phyloP scores from a whole-genome alignment of 1,284 basidiomycete species.

The Mycena sp. region DNA sequence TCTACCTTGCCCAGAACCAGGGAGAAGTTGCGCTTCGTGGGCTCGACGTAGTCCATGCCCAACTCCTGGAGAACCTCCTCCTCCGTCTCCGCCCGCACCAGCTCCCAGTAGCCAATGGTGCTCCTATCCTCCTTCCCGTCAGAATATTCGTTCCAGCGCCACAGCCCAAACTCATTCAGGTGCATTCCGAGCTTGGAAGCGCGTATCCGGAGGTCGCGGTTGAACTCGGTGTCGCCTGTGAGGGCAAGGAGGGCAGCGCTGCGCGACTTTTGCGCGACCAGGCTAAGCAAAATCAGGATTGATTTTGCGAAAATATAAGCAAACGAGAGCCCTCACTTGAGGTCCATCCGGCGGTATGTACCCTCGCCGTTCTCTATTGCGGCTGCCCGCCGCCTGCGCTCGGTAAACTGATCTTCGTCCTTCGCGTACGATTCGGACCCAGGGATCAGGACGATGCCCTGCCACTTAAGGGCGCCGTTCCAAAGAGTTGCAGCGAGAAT shows the following conservation, averaged over 20 bases:
- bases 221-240: slow-evolving; percentile 63
- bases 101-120: slow-evolving; percentile 52
- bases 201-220: slow-evolving; percentile 47
- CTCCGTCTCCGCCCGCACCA: slow-evolving; percentile 53
- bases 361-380: slow-evolving; percentile 47
- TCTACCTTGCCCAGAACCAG: neutral
- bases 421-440: slow-evolving; percentile 28
- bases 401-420: slow-evolving; percentile 6
- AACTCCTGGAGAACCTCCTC: slow-evolving; percentile 54
- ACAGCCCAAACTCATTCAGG: slow-evolving; percentile 67
- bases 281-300: slow-evolving; percentile 42
- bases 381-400: slow-evolving; percentile 39
- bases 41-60: slow-evolving; percentile 54
- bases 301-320: neutral
- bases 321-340: slow-evolving; percentile 50
- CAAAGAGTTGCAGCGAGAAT: slow-evolving; percentile 50
- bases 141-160: slow-evolving; percentile 52
- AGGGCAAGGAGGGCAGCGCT: slow-evolving; percentile 59
- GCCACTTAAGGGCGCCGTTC: slow-evolving; percentile 50
- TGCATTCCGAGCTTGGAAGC: slow-evolving; percentile 54
- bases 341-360: slow-evolving; percentile 48
- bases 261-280: slow-evolving; percentile 57
- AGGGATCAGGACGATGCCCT: slow-evolving; percentile 59
- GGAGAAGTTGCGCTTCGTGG: slow-evolving; percentile 50
- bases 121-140: slow-evolving; percentile 5